Conservation (phyloP, 192 early-diverging fungal species). For the Jimgerdemannia flammicorona region DNA sequence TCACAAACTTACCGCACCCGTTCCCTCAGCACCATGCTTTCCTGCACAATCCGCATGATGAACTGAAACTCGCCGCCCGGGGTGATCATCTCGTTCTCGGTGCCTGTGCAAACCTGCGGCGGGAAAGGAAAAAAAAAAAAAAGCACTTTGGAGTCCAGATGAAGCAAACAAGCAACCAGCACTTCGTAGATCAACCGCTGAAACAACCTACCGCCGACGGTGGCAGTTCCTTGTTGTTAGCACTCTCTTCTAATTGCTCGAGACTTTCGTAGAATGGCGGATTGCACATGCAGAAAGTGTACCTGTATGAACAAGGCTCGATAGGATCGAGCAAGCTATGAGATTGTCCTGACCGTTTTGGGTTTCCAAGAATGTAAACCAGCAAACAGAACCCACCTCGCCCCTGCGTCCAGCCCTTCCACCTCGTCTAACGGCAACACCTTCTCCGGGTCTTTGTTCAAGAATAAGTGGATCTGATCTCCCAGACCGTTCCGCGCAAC, state of each 20-base stretch:
- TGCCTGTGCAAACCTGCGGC: slow-evolving; percentile 49
- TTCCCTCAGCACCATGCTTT: slow-evolving; percentile 45
- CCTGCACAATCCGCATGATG: slow-evolving; percentile 58
- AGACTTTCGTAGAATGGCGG: slow-evolving; percentile 79
- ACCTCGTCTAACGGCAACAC: slow-evolving; percentile 17
- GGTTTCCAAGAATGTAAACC: too few relatives aligned
- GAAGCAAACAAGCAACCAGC: background rate
- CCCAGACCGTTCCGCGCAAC: slow-evolving; percentile 58
- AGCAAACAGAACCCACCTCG: background rate
- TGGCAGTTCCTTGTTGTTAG: slow-evolving; percentile 41
- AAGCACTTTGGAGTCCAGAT: too few relatives aligned
- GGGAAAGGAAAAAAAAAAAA: background rate
- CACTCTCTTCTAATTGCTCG: slow-evolving; percentile 49
- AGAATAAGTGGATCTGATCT: slow-evolving; percentile 48
- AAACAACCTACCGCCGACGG: slow-evolving; percentile 44
- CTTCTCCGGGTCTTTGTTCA: slow-evolving; percentile 31
- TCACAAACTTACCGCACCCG: slow-evolving; percentile 38
- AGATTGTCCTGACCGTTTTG: too few relatives aligned
- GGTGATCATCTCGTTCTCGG: slow-evolving; percentile 71
- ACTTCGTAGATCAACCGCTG: background rate
- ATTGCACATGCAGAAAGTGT: slow-evolving; percentile 87
- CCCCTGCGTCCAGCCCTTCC: background rate
- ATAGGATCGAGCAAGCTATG: background rate
- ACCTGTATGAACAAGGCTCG: slow-evolving; percentile 24
- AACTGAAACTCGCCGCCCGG: slow-evolving; percentile 78